Conservation (phyloP, 2,329 filamentous ascomycete species). For the Herpotrichia juniperi region DNA sequence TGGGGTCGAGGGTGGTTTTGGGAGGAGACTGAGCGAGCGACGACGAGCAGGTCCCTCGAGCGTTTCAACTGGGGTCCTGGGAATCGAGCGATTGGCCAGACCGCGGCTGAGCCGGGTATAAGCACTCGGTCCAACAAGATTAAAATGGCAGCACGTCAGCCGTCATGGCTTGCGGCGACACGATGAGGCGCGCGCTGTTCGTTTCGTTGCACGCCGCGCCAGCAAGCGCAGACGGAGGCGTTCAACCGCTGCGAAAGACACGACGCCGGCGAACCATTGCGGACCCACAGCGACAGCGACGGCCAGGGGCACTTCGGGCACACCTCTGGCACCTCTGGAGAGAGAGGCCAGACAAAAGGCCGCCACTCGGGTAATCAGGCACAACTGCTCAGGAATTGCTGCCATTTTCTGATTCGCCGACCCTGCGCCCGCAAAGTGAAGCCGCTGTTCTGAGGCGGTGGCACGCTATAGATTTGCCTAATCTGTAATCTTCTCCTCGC, state of each 20-base stretch:
- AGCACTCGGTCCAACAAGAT: conserved; percentile 19
- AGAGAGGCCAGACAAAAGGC: background rate
- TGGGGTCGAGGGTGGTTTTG: conserved; percentile 24
- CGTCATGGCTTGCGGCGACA: conserved; percentile 21
- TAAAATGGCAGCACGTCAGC: conserved; percentile 31
- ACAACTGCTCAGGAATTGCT: conserved; percentile 5
- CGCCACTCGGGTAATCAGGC: conserved; percentile 2
- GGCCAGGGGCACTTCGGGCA: too few relatives aligned
- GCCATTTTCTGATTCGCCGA: conserved; percentile 5
- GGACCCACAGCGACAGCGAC: background rate
- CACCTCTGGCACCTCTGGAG: background rate
- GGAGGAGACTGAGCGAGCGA: conserved; percentile 11
- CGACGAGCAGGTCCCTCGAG: conserved; percentile 19
- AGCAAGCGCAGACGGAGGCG: background rate
- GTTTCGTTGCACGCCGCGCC: background rate
- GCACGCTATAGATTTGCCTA: conserved; percentile 18
- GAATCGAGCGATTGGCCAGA: conserved; percentile 19
- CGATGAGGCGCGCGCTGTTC: background rate
- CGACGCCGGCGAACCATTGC: background rate
- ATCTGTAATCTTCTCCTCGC: conserved; percentile 13
- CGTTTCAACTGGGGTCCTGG: conserved; percentile 28
- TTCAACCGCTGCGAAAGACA: too few relatives aligned
- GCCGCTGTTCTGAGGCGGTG: conserved; percentile 3
- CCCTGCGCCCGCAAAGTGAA: background rate
- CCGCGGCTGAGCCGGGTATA: conserved; percentile 8